phyloP scores from a whole-genome alignment of 1,284 basidiomycete species.

The Hortiboletus rubellus region DNA sequence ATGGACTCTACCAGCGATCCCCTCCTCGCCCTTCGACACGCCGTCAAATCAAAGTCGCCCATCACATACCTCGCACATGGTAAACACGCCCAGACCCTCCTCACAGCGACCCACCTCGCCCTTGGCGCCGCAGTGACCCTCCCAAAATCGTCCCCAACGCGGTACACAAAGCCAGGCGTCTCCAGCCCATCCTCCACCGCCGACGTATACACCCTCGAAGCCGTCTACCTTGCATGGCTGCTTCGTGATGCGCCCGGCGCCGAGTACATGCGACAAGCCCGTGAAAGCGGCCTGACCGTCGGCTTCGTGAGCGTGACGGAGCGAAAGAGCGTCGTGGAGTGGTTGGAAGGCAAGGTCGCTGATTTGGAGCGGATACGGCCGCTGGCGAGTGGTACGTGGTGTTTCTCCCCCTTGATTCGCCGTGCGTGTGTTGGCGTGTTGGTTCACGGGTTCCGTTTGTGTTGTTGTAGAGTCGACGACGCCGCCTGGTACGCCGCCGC shows the following conservation, averaged over 20 bases:
- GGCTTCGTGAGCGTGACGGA: slow-evolving; percentile 87
- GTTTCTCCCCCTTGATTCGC: no score
- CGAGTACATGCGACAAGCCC: slow-evolving; percentile 85
- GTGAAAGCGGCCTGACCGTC: slow-evolving; percentile 68
- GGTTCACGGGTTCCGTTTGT: neutral
- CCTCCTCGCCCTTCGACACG: slow-evolving; percentile 54
- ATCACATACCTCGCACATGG: slow-evolving; percentile 54
- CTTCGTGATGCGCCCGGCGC: slow-evolving; percentile 70
- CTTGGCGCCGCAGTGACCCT: slow-evolving; percentile 56
- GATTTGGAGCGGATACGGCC: slow-evolving; percentile 61
- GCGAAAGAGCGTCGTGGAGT: slow-evolving; percentile 80
- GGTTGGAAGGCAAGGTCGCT: slow-evolving; percentile 67
- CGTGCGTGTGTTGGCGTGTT: neutral
- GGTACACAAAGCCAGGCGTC: slow-evolving; percentile 63
- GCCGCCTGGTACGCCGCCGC: slow-evolving; percentile 66
- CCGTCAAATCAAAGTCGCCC: slow-evolving; percentile 51
- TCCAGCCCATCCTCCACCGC: slow-evolving; percentile 40
- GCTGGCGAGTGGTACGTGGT: slow-evolving; percentile 48
- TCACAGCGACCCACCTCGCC: slow-evolving; percentile 63
- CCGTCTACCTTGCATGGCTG: slow-evolving; percentile 79
- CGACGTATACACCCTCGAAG: slow-evolving; percentile 78
- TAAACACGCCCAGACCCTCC: slow-evolving; percentile 49
- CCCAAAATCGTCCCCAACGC: slow-evolving; percentile 71
- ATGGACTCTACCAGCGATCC: slow-evolving; percentile 41
- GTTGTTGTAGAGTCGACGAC: slow-evolving; percentile 47